These are phyloP conservation scores for Microcyclosporella mali DNA, from an alignment of 2,329 filamentous ascomycete species.

Conservation along the genomic window DNA sequence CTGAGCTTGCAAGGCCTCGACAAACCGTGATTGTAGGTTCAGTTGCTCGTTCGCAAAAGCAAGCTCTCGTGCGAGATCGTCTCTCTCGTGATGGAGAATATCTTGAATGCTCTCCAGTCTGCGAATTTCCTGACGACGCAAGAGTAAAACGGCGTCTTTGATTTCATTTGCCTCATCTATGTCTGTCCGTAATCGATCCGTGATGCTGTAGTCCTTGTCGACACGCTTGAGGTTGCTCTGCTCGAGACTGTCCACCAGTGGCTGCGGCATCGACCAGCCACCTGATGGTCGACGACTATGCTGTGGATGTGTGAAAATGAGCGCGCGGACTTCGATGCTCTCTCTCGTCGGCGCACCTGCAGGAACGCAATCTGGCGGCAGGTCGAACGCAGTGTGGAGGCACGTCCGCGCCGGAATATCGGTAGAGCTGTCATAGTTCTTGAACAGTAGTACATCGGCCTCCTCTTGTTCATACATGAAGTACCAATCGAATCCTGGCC, in stretches of 20 bases:
- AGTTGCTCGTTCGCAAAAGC: constrained; percentile 5
- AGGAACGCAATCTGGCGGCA: constrained; percentile 17
- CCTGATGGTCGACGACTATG: constrained; percentile 8
- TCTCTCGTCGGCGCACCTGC: constrained; percentile 20
- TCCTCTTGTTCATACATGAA: constrained; percentile 27
- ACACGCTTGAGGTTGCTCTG: constrained; percentile 16
- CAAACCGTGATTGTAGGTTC: constrained; percentile 8
- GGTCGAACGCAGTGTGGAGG: constrained; percentile 24
- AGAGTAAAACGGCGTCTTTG: constrained; percentile 20
- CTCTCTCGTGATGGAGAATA: constrained; percentile 11
- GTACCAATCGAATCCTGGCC: constrained; percentile 25
- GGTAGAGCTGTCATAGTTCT: constrained; percentile 14
- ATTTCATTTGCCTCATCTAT: constrained; percentile 22
- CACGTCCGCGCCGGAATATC: constrained; percentile 15
- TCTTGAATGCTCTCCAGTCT: constrained; percentile 12
- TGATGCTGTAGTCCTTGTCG: constrained; percentile 20
- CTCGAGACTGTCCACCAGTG: constrained; percentile 15
- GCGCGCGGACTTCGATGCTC: constrained; percentile 24
- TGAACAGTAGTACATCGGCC: constrained; percentile 12
- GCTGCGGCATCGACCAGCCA: constrained; percentile 11
- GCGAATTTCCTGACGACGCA: constrained; percentile 17
- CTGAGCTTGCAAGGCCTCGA: constrained; percentile 11
- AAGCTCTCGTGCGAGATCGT: constrained; percentile 4
- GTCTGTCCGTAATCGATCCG: constrained; percentile 18
- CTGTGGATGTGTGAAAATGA: constrained; percentile 24